These are phyloP conservation scores for Maudiozyma serrabonitensis DNA, from an alignment of 805 yeast genomes.

Conservation along the genomic window DNA sequence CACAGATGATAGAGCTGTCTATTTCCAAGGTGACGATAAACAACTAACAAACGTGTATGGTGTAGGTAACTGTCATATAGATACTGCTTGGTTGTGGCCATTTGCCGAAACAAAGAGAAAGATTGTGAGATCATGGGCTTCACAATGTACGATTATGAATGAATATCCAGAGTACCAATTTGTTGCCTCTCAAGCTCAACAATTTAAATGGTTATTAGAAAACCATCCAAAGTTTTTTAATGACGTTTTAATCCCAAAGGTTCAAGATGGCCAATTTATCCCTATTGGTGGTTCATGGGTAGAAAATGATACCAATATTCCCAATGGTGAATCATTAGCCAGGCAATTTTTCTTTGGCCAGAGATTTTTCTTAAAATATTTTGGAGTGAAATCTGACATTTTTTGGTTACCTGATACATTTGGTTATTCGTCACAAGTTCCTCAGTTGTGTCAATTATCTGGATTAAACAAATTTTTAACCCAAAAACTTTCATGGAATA, in stretches of 20 bases:
- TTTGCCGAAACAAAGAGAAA: conserved; percentile 92
- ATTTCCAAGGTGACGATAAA: conserved; percentile 31
- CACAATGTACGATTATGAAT: conserved; percentile 77
- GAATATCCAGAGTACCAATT: conserved; percentile 87
- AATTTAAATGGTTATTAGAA: conserved; percentile 79
- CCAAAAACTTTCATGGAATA: conserved; percentile 94
- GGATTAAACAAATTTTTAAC: conserved; percentile 81
- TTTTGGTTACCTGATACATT: conserved; percentile 98
- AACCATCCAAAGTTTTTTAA: conserved; percentile 78
- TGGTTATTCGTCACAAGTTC: conserved; percentile 92
- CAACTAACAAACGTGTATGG: conserved; percentile 57
- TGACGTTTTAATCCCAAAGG: conserved; percentile 50
- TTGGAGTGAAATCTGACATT: conserved; percentile 63
- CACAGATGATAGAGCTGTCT: conserved; percentile 58
- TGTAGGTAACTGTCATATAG: conserved; percentile 93
- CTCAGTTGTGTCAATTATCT: conserved; percentile 82
- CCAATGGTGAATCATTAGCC: conserved; percentile 83
- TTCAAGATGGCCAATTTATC: conserved; percentile 62
- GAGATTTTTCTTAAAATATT: conserved; percentile 67
- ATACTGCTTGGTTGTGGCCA: conserved; percentile 99
- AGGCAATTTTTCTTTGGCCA: conserved; percentile 90
- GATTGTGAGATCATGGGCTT: conserved; percentile 89
- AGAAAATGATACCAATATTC: conserved; percentile 91
- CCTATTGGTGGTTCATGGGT: conserved; percentile 98
- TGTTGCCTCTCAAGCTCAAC: conserved; percentile 95